Percentiles rank a stretch among this genome's conserved stretches.
These are phyloP conservation scores for Ilex aquifolium DNA, from an alignment of 257 asterid species.

Conservation along the genomic window DNA sequence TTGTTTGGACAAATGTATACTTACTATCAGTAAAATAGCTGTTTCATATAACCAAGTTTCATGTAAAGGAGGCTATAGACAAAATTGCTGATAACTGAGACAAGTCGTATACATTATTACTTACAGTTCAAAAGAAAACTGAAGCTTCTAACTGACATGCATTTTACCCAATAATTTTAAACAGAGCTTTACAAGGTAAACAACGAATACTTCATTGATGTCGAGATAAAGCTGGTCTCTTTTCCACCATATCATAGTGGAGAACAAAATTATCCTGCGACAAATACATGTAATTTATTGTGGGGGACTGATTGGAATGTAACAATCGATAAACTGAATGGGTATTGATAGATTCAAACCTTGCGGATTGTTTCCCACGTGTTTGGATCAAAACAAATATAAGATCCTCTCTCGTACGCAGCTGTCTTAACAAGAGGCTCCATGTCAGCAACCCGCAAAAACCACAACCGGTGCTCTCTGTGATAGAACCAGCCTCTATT, in stretches of 20 bases:
- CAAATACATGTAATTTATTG: not conserved
- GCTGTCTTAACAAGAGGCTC: constrained; percentile 84
- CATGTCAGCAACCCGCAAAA: constrained; percentile 60
- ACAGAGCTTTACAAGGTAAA: constrained; percentile 28
- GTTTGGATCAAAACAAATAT: constrained; percentile 87
- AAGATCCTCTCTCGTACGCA: constrained; percentile 81
- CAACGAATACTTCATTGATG: constrained; percentile 33
- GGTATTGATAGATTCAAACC: constrained; percentile 36
- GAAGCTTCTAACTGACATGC: not conserved
- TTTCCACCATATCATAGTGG: constrained; percentile 83
- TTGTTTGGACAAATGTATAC: too few species aligned
- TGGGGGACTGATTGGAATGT: not conserved
- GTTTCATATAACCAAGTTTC: too few species aligned
- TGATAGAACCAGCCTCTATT: constrained; percentile 95
- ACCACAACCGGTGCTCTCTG: constrained; percentile 66
- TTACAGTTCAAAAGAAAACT: constrained; percentile 20
- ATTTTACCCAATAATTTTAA: not conserved
- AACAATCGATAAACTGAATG: not conserved
- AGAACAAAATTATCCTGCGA: constrained; percentile 94
- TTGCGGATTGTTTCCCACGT: constrained; percentile 96
- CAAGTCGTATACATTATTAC: constrained; percentile 25
- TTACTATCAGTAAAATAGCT: too few species aligned
- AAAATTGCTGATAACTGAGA: constrained; percentile 12
- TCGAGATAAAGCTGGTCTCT: constrained; percentile 73
- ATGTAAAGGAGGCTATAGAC: not conserved